A percentile compares a stretch with the other conserved stretches of the same genome.
Conservation (phyloP, 805 yeast species). For the Candida glaebosa region DNA sequence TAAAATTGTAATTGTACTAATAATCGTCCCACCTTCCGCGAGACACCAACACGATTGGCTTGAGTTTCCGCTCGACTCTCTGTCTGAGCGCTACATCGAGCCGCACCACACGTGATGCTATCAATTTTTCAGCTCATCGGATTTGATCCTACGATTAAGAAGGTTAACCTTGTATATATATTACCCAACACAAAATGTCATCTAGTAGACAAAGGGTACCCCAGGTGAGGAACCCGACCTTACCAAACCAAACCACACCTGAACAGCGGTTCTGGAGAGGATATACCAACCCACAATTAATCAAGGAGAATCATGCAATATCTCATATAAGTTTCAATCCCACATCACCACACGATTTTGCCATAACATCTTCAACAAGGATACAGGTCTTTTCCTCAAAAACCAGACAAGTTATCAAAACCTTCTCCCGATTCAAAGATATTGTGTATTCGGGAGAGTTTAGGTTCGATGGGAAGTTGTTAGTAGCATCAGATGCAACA, state of each 20-base stretch:
- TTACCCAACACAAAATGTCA: slow-evolving; percentile 62
- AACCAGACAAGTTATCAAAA: slow-evolving; percentile 85
- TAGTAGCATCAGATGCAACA: slow-evolving; percentile 93
- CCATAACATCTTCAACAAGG: slow-evolving; percentile 86
- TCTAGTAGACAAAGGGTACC: slow-evolving; percentile 63
- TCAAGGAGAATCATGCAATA: slow-evolving; percentile 91
- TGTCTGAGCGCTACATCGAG: too few relatives aligned
- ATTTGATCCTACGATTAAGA: neutral
- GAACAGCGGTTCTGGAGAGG: slow-evolving; percentile 95
- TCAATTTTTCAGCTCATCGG: slow-evolving; percentile 1
- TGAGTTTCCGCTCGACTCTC: too few relatives aligned
- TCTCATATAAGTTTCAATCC: slow-evolving; percentile 88
- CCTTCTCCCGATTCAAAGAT: slow-evolving; percentile 85
- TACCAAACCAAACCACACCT: slow-evolving; percentile 83
- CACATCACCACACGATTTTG: slow-evolving; percentile 81
- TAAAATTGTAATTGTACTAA: too few relatives aligned
- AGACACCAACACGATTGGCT: too few relatives aligned
- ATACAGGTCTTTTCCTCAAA: slow-evolving; percentile 92
- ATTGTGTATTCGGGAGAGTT: slow-evolving; percentile 90
- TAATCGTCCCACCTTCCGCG: too few relatives aligned
- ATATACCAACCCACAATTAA: slow-evolving; percentile 76
- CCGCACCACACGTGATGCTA: neutral
- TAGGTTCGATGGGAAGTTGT: slow-evolving; percentile 83
- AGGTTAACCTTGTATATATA: slow-evolving; percentile 1
- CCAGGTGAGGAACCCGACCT: slow-evolving; percentile 65